Evolutionary conservation across 768 basidiomycete genomes (phyloP).

Genomic region (Termitomyces sp.): DNA sequence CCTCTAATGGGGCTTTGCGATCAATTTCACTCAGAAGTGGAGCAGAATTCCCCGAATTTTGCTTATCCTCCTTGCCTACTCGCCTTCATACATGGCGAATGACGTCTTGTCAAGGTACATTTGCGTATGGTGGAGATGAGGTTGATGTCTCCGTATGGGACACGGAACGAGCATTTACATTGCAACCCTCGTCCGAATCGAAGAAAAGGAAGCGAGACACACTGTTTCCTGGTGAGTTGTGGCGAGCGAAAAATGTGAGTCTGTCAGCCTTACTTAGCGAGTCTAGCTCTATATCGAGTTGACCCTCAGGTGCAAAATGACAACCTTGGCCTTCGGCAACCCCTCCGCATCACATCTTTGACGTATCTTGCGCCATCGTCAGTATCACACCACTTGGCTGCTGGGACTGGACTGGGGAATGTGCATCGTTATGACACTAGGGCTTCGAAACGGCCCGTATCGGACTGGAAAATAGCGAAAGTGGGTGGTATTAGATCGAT

Average conservation of each 20-base stretch:
- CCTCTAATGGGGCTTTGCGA: slow-evolving; percentile 71
- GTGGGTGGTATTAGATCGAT: slow-evolving; percentile 58
- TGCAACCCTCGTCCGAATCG: slow-evolving; percentile 16
- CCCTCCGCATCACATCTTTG: slow-evolving; percentile 70
- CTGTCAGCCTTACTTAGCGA: background rate
- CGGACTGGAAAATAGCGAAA: slow-evolving; percentile 62
- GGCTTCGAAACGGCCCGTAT: slow-evolving; percentile 61
- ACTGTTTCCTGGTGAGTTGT: slow-evolving; percentile 69
- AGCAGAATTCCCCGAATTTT: slow-evolving; percentile 16
- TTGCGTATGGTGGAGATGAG: slow-evolving; percentile 84
- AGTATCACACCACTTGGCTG: slow-evolving; percentile 48
- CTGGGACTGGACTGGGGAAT: slow-evolving; percentile 74
- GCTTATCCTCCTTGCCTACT: slow-evolving; percentile 51
- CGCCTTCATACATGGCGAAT: slow-evolving; percentile 69
- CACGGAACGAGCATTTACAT: slow-evolving; percentile 51
- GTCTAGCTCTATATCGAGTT: background rate
- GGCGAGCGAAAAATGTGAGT: slow-evolving; percentile 80
- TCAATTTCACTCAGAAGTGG: slow-evolving; percentile 32
- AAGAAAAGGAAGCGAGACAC: slow-evolving; percentile 62
- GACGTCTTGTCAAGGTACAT: slow-evolving; percentile 46
- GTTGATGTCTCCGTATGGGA: slow-evolving; percentile 84
- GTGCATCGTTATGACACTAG: slow-evolving; percentile 78
- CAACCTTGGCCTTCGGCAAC: slow-evolving; percentile 67
- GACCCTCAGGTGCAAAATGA: slow-evolving; percentile 69
- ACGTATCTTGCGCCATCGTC: slow-evolving; percentile 45